Evolutionary conservation across 2,329 filamentous ascomycete genomes (phyloP).

Genomic region (Talaromyces sp.): DNA sequence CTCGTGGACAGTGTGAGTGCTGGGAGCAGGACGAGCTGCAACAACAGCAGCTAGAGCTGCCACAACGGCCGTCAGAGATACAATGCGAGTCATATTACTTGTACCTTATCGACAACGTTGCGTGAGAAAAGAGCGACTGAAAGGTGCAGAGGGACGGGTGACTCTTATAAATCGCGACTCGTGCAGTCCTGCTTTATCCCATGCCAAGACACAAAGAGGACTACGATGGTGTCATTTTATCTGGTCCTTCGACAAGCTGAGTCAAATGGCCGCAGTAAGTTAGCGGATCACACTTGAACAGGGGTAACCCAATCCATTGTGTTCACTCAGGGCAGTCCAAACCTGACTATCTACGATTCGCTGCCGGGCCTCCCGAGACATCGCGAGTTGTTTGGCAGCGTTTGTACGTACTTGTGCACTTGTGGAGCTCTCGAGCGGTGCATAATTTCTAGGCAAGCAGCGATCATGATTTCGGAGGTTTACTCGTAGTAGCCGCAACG

Average conservation of each 20-base stretch:
- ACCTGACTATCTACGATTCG: not conserved
- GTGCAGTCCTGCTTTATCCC: not conserved
- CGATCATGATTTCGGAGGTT: not conserved
- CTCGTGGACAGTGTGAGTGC: slow-evolving; percentile 14
- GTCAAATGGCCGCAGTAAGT: not conserved
- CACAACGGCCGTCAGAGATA: slow-evolving; percentile 13
- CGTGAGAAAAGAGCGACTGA: not conserved
- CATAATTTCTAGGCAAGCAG: not conserved
- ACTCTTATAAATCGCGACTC: not conserved
- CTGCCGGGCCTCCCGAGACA: not conserved
- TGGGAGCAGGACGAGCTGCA: slow-evolving; percentile 15
- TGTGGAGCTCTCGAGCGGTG: not conserved
- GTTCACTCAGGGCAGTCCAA: not conserved
- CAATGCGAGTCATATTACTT: slow-evolving; percentile 5
- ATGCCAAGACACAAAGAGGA: not conserved
- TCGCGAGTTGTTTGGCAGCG: not conserved
- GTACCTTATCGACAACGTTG: not conserved
- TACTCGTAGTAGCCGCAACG: not conserved
- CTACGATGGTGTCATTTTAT: not conserved
- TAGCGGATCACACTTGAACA: not conserved
- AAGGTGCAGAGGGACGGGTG: not conserved
- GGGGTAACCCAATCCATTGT: not conserved
- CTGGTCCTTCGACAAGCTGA: not conserved
- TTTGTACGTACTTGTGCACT: not conserved
- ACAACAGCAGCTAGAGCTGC: slow-evolving; percentile 11